These are phyloP conservation scores for Cryptococcus sp. DNA, from an alignment of 1,284 basidiomycete species.

Conservation along the genomic window DNA sequence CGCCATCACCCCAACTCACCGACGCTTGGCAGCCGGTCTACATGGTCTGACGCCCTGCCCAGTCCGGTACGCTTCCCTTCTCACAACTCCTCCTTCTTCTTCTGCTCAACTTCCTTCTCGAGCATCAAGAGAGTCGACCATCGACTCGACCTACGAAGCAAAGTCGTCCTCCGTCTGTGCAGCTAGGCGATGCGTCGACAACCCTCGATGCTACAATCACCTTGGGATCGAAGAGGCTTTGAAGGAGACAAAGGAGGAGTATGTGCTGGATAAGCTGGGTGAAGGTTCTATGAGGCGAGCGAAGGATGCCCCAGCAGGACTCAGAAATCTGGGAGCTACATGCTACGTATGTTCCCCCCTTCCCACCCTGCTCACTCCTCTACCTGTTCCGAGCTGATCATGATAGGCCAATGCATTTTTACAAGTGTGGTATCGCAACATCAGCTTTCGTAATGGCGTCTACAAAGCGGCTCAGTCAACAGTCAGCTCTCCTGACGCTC, in stretches of 20 bases:
- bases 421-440: conserved; percentile 68
- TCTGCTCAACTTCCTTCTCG: too few species aligned
- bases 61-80: too few species aligned
- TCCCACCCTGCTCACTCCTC: neutral
- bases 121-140: neutral
- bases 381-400: too few species aligned
- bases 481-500: conserved; percentile 30
- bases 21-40: too few species aligned
- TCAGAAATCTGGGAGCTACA: conserved; percentile 89
- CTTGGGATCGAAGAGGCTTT: conserved; percentile 62
- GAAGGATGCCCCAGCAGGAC: conserved; percentile 62
- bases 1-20: too few species aligned
- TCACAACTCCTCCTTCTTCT: too few species aligned
- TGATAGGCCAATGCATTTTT: conserved; percentile 72
- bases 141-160: conserved; percentile 7
- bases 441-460: conserved; percentile 59
- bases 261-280: conserved; percentile 55
- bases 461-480: conserved; percentile 54
- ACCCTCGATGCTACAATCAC: conserved; percentile 78
- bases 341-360: conserved; percentile 58
- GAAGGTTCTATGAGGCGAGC: conserved; percentile 50
- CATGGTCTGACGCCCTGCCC: too few species aligned
- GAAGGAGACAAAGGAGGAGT: conserved; percentile 48
- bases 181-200: conserved; percentile 61
- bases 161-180: conserved; percentile 51